These are phyloP conservation scores for Chlamydomonas sp. DNA, from an alignment of 139 green algal species.

Conservation along the genomic window DNA sequence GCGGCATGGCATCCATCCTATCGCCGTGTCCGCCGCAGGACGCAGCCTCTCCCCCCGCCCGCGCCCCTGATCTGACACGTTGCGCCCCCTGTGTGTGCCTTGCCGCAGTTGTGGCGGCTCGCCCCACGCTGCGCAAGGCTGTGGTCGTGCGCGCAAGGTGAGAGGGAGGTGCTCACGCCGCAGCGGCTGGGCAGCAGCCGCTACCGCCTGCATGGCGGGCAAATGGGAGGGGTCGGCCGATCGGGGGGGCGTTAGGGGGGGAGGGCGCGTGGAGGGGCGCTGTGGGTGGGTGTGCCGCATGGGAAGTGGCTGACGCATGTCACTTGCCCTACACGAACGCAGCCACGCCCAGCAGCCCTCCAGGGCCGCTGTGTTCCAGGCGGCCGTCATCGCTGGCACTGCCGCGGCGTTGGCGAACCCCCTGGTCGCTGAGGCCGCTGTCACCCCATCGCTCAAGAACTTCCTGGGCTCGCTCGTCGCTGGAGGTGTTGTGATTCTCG, in stretches of 20 bases:
- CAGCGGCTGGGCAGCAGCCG: neutral
- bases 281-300: neutral
- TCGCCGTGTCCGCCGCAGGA: neutral
- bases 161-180: neutral
- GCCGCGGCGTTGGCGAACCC: conserved; percentile 53
- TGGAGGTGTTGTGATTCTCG: conserved; percentile 71
- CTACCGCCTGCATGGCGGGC: neutral
- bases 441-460: conserved; percentile 91
- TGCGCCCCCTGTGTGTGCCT: neutral
- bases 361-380: conserved; percentile 11
- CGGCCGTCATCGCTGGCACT: conserved; percentile 47
- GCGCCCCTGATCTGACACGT: neutral
- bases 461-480: conserved; percentile 82
- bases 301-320: neutral
- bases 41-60: neutral
- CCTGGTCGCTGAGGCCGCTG: conserved; percentile 62
- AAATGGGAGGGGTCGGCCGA: neutral
- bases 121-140: neutral
- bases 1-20: neutral
- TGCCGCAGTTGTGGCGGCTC: neutral
- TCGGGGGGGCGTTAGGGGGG: no score
- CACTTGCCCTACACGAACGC: neutral
- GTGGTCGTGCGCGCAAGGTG: conserved; percentile 11
- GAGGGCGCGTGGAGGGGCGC: no score
- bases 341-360: conserved; percentile 7